These are phyloP conservation scores for Aspergillus ostianus DNA, from an alignment of 495 filamentous ascomycete genomes.

Conservation along the genomic window DNA sequence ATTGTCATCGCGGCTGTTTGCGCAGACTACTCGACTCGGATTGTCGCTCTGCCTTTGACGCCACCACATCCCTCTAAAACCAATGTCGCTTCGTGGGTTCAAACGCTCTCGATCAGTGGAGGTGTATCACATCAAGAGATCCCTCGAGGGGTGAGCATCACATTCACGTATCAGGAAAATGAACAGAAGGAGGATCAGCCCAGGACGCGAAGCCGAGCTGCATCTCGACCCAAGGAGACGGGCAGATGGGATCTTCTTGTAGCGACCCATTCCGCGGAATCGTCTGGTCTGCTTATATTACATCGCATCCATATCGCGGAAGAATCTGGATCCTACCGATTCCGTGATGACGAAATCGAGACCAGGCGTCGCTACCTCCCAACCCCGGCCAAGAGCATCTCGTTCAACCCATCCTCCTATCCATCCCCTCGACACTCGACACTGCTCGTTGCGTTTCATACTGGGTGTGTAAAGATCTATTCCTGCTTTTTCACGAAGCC, in stretches of 20 bases:
- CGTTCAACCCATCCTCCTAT: conserved; percentile 69
- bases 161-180: conserved; percentile 53
- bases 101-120: conserved; percentile 51
- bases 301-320: conserved; percentile 48
- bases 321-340: conserved; percentile 29
- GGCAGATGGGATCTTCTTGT: conserved; percentile 55
- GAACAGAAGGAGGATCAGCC: conserved; percentile 28
- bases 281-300: conserved; percentile 60
- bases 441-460: conserved; percentile 65
- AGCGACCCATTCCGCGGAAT: conserved; percentile 64
- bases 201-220: conserved; percentile 28
- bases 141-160: conserved; percentile 66
- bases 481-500: conserved; percentile 43
- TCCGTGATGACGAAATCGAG: conserved; percentile 45
- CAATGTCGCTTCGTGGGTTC: conserved; percentile 52
- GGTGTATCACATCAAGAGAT: conserved; percentile 55
- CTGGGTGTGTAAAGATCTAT: conserved; percentile 68
- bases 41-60: conserved; percentile 70
- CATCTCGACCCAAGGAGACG: conserved; percentile 11
- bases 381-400: conserved; percentile 61
- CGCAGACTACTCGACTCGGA: conserved; percentile 62
- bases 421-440: conserved; percentile 56
- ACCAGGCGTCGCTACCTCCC: conserved; percentile 65
- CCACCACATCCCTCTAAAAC: conserved; percentile 63
- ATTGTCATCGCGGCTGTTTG: conserved; percentile 73